Base-by-base conservation (phyloP, 805 yeast species). In the Allodekkera sacchari region DNA sequence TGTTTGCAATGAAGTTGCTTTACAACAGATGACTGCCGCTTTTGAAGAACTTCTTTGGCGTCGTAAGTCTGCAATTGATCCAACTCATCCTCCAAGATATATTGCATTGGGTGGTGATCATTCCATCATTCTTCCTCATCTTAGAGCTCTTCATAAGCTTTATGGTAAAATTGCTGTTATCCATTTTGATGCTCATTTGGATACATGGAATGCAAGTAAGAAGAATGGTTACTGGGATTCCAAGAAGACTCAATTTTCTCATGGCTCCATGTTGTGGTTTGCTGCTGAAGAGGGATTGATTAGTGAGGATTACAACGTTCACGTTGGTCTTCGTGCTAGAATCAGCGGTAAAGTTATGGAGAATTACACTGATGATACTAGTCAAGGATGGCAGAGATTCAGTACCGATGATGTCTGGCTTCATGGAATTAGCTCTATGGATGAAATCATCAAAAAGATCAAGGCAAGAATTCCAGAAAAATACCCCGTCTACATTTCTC, bases 221-320 rank as follows among this genome's bases (percentile, higher is more conserved):
- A 60, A 74, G 38, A 80, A 80, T 17, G 39, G 49, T 10, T 47
- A 38, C 29, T 47, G 51, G 50, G 38, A 43, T 4, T 42, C 44
- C 31, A 42, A 40, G 10, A 52, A 48, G 42, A 59, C 69, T 24
- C 73, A 75, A 33, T 67, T 78, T 53, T 82, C 80, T 26, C 94
- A 82, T 48, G 94, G 94, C 3, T 75, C 88, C 5, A 79, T 82
- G 85, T 63, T 82, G 24, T 81, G 88, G 88, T 67, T 76, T 64
- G 88, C 88, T 6, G 53, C 58, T 35, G 63, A 77, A 34, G 92
- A 83, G 48, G 85, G 83, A 1, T 59, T 79, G 33, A 52, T 79
- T 18, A 45, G 63, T 34, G 58, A 72, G 19, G 59, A 61, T 29
- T 54, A 68, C 31, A 79, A 82, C 45, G 61, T 80, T 27, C 92